Percentiles rank a stretch among this genome's conserved stretches.
These are phyloP conservation scores for Cyberlindnera saturnus DNA, from an alignment of 805 yeast genomes.

Conservation along the genomic window DNA sequence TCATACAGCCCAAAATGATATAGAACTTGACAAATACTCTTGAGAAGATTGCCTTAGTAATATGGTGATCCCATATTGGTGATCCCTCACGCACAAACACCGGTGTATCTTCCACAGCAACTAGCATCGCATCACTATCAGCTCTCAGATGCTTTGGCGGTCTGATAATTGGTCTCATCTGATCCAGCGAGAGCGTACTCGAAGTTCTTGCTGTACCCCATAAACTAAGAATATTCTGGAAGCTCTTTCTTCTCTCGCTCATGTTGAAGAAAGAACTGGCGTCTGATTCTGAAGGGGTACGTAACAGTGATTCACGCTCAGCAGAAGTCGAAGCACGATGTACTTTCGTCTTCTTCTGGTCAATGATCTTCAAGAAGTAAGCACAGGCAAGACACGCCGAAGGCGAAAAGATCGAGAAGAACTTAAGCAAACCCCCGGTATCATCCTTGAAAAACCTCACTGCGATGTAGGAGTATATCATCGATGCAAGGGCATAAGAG, in stretches of 20 bases:
- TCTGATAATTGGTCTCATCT: conserved; percentile 9
- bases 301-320: conserved; percentile 7
- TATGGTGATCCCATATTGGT: conserved; percentile 23
- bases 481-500: conserved; percentile 61
- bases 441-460: conserved; percentile 46
- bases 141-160: conserved; percentile 5
- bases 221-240: conserved; percentile 17
- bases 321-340: conserved; percentile 2
- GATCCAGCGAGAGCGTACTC: conserved; percentile 12
- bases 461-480: conserved; percentile 53
- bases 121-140: conserved; percentile 20
- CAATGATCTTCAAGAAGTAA: conserved; percentile 23
- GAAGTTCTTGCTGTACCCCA: conserved; percentile 26
- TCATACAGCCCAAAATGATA: conserved; percentile 46
- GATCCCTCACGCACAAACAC: conserved; percentile 22
- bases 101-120: conserved; percentile 26
- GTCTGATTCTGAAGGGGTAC: conserved; percentile 5
- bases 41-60: conserved; percentile 16
- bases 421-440: conserved; percentile 48
- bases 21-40: conserved; percentile 44
- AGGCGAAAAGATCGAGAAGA: conserved; percentile 47
- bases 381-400: conserved; percentile 27
- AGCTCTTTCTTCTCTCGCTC: conserved; percentile 13
- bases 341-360: conserved; percentile 9
- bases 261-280: conserved; percentile 7